Evolutionary conservation across 2,329 filamentous ascomycete species (phyloP).

Genomic region (Paraphoma sp.): DNA sequence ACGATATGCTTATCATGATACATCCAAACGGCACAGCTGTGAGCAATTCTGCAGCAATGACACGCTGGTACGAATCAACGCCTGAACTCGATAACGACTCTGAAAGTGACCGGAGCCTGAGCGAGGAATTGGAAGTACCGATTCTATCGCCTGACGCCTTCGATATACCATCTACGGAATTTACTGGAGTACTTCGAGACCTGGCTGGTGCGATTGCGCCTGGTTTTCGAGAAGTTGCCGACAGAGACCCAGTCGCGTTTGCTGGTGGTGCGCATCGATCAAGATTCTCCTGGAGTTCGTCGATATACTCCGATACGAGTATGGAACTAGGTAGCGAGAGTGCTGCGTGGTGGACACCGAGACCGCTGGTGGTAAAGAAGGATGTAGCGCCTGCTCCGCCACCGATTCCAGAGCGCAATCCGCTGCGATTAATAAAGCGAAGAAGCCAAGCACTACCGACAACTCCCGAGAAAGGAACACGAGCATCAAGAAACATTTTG

Average conservation of each 20-base stretch:
- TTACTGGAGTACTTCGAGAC: neutral
- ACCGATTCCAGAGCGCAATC: constrained; percentile 2
- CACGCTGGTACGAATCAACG: neutral
- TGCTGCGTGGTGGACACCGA: constrained; percentile 1
- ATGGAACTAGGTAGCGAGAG: neutral
- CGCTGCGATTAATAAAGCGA: neutral
- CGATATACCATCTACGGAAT: neutral
- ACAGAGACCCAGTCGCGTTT: neutral
- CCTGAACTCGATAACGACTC: neutral
- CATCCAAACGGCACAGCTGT: neutral
- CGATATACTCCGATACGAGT: neutral
- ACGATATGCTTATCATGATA: neutral
- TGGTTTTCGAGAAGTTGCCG: neutral
- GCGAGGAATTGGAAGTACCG: neutral
- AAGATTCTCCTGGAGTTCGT: constrained; percentile 6
- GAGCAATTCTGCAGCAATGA: neutral
- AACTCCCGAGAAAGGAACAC: neutral
- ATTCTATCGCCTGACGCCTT: neutral
- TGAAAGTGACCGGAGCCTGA: neutral
- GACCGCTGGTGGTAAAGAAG: neutral
- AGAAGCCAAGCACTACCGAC: neutral
- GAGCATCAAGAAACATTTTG: constrained; percentile 3
- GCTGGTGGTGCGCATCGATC: neutral
- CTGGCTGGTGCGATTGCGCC: neutral
- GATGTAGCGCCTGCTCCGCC: neutral